Base-by-base conservation (phyloP, 2,329 filamentous ascomycete genomes). In the Ceratocystis cubensis region DNA sequence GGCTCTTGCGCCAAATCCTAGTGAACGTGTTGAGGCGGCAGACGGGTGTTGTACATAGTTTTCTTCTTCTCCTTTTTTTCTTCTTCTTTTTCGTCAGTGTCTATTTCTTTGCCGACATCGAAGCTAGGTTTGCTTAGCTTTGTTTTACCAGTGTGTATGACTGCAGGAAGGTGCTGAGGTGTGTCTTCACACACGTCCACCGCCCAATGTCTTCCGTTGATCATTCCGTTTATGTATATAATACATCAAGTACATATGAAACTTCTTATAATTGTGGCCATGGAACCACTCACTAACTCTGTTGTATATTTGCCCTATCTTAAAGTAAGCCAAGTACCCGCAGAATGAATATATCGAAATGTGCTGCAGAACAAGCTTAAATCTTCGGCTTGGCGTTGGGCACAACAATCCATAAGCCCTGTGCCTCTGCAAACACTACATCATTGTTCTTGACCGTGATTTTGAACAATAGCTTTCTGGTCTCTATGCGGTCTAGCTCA, bases 391-490 rank as follows among this genome's bases (percentile, higher is more conserved):
- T 61, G 10, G 59, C 46, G 30, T 61, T 22, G 5, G 20, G n/a
- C 25, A 65, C 25, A 37, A 62, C 46, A 48, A 67, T 62, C 66
- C 66, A 67, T 7, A 67, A 41, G 13, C 66, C 66, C n/a, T 65
- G 33, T 5, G 20, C 63, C 15, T 64, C 63, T 8, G 63, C 63
- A 57, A 48, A 67, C 30, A 65, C 63, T 3, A 15, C 15, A 37
- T 63, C 45, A 2, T 65, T 30, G 20, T 65, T 66, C 50, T 61
- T 67, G 25, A 72, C 50, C 3, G 64, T 65, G 15, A 71, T 68
- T 17, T 68, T 65, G 25, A 72, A 67, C 10, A 62, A 56, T 10
- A 70, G 56, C 62, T 71, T 72, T 5, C 67, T 67, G 1, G 67
- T 65, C 41, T 72, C 69, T 2, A 69, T n/a, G 30, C 66, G 61